Base-by-base conservation (phyloP, 805 yeast species). In the Saturnispora hagleri region DNA sequence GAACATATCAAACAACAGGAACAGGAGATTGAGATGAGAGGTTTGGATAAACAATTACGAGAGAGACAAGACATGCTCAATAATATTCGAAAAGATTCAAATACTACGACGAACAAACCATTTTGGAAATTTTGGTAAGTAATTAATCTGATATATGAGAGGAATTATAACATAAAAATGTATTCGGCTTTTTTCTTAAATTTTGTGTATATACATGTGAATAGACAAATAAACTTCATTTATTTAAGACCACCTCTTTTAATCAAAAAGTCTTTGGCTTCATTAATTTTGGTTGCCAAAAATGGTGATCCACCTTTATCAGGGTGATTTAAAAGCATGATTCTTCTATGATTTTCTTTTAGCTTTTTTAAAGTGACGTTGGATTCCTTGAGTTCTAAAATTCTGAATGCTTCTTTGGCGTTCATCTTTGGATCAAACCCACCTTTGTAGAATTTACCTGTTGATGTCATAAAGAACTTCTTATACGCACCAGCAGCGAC, bases 291-390 rank as follows among this genome's bases (percentile, higher is more conserved):
- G 53, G 90, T 82, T 46, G 97, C 96, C 67, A 90, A 66, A 61
- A 78, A 89, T 27, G 95, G 86, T 10, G 95, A 84, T 2, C 97
- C 97, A 34, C 97, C 97, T 64, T 82, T 86, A 71, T 90, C 97
- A 10, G 97, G 97, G 64, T 90, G 97, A 66, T 90, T 90, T 47
- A 85, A 78, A 69, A 88, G 69, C 93, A 90, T 86, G 61, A 89
- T 83, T 60, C 74, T 74, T 69, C 96, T 79, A 65, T 90, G 96
- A 54, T 81, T 82, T 55, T 84, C 89, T 63, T 85, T 84, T 61
- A 89, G 73, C 60, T 75, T 82, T 54, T 81, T 76, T 67, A 79
- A 81, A 42, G 79, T 73, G 62, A 82, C 69, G 22, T 76, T 80
- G 36, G 80, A 72, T 65, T 86, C 93, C 57, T 78, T 82, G 60